Base-by-base conservation (phyloP, 2,329 filamentous ascomycete genomes). In the Fusarium graminum region DNA sequence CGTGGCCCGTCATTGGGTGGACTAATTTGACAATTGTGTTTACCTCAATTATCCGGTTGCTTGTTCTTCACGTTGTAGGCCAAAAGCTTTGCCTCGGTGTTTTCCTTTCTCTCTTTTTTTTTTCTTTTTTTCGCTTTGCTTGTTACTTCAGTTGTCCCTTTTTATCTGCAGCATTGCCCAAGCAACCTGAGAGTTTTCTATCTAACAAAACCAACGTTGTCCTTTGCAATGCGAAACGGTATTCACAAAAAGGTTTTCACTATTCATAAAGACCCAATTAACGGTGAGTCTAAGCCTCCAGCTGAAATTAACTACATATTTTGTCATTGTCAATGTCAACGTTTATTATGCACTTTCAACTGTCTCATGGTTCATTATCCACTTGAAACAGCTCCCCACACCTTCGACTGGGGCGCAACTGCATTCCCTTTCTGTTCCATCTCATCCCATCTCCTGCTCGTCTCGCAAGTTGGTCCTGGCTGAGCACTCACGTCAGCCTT, bases 181-280 rank as follows among this genome's bases (percentile, higher is more conserved):
- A 68, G 34, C 64, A 68, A 67, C 44, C 34, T 22, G 25, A 34
- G 14, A 4, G 4, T 22, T 22, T 22, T 4, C 4, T 22, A 22
- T 6, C 22, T 22, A 4, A 22, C 22, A 22, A 22, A 22, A 22
- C 6, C 22, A 22, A 22, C 22, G 4, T 22, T 22, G 43, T 49
- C 49, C 29, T 51, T 44, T 70, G 61, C 61, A 43, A 79, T 78
- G 74, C 72, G 73, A 67, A 75, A 74, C 59, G 73, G 74, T 43
- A 67, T 78, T 32, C 70, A 74, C 45, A 76, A 74, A 50, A 76
- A 74, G 54, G 72, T 74, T 43, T 78, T 80, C 65, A 59, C 74
- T 49, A 77, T 78, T 52, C 77, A 77, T 56, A 76, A 73, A 52
- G 77, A 77, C 71, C 47, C 60, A 45, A 45, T 58, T 44, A 72